Evolutionary conservation across 345 rosid species (phyloP).

Genomic region (Melastoma malabathricum): DNA sequence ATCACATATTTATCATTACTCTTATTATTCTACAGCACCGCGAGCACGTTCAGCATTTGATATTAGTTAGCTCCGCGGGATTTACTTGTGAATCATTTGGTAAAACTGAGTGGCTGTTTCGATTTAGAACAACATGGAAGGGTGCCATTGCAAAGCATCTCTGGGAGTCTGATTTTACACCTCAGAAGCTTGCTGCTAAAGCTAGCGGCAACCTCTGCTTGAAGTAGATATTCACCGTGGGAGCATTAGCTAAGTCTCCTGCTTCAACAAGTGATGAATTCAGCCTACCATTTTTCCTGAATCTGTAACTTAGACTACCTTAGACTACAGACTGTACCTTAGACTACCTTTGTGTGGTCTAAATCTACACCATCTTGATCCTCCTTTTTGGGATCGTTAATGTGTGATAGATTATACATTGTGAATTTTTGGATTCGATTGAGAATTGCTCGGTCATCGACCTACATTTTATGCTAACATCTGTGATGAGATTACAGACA

Average conservation of each 20-base stretch:
- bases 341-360: too few relatives aligned
- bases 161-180: constrained; percentile 98
- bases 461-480: too few relatives aligned
- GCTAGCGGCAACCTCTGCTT: constrained; percentile 97
- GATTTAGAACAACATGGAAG: constrained; percentile 81
- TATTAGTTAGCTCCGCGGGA: constrained; percentile 92
- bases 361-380: too few relatives aligned
- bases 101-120: constrained; percentile 48
- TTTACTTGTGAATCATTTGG: constrained; percentile 62
- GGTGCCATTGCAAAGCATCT: constrained; percentile 79
- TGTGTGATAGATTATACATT: too few relatives aligned
- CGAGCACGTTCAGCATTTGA: constrained; percentile 80
- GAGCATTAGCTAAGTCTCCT: constrained; percentile 83
- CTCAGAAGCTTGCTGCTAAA: constrained; percentile 89
- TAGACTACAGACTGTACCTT: too few relatives aligned
- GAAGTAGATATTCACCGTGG: constrained; percentile 82
- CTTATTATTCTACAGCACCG: constrained; percentile 53
- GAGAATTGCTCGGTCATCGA: too few relatives aligned
- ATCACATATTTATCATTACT: neutral
- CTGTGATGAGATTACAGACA: too few relatives aligned
- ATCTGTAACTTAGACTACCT: too few relatives aligned
- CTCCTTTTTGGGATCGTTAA: too few relatives aligned
- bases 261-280: too few relatives aligned
- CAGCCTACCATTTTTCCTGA: too few relatives aligned
- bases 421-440: too few relatives aligned